Base-by-base conservation (phyloP, 495 filamentous ascomycete genomes). In the Podospora appendiculata region DNA sequence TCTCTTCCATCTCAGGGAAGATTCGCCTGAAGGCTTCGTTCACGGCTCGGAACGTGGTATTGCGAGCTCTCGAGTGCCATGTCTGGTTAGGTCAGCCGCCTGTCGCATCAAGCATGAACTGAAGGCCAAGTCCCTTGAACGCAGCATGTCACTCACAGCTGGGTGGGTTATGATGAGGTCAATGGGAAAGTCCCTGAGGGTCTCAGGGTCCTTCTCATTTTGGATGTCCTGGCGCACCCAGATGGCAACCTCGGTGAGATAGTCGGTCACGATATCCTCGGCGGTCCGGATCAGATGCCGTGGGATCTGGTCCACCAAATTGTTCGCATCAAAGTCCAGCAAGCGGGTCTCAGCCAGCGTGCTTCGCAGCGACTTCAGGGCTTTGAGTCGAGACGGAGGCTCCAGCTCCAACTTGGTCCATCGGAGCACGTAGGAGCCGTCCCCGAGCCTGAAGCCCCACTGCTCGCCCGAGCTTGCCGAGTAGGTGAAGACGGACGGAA, bases 141-240 rank as follows among this genome's bases (percentile, higher is more conserved):
- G 32, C n/a, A 33, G 1, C 14, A 16, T 9, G 33, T 6, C 11
- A 18, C 41, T 45, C 8, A 48, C 54, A 4, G 50, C 50, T 10
- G 55, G 56, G 44, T 51, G 51, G 3, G 51, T 58, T 11, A 58
- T 54, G 42, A 58, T 34, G 9, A 58, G 17, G 33, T 58, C 56
- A 25, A 58, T 51, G 14, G 51, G 47, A 33, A 54, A 54, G 3
- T 41, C 7, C 7, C 17, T 41, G 38, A 58, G 56, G 1, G n/a
- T 13, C 4, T 13, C n/a, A 4, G n/a, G 11, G 25, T 48, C 48
- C 8, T 13, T 40, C 6, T 34, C 12, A 11, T 50, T 44, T 11
- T 36, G 41, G 12, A 58, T 58, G 25, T 58, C 56, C 8, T n/a
- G 7, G 11, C 51, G 46, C 10, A 54, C 56, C n/a, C 6, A 14